Percentiles rank a stretch among this genome's conserved stretches.
phyloP scores from a whole-genome alignment of 768 basidiomycete genomes.

The Psilocybe sp. region DNA sequence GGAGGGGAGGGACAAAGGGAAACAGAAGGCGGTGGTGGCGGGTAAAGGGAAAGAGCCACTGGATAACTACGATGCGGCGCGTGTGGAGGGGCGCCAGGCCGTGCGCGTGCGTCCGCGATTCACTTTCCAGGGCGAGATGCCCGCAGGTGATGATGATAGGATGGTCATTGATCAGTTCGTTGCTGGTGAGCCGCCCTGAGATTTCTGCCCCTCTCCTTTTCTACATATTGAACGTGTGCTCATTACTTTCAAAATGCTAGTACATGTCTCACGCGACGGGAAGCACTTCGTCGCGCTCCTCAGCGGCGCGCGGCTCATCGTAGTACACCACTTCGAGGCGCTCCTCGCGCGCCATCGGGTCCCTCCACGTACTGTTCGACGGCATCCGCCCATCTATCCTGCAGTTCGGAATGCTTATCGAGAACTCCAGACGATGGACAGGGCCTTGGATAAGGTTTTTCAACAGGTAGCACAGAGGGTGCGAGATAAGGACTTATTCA shows the following conservation, averaged over 20 bases:
- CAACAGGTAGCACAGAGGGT: background rate
- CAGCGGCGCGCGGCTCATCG: slow-evolving; percentile 34
- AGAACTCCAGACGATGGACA: too few relatives aligned
- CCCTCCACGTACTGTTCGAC: slow-evolving; percentile 9
- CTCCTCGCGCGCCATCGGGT: slow-evolving; percentile 18
- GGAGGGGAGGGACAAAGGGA: background rate
- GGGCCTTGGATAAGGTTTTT: too few relatives aligned
- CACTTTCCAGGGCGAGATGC: slow-evolving; percentile 7
- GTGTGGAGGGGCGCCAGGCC: slow-evolving; percentile 7
- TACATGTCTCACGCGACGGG: slow-evolving; percentile 48
- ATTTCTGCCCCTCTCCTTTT: background rate
- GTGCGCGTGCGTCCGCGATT: slow-evolving; percentile 12
- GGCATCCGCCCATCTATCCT: background rate
- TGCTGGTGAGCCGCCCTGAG: slow-evolving; percentile 34
- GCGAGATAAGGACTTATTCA: slow-evolving; percentile 23
- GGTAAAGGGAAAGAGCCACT: background rate
- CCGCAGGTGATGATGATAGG: background rate
- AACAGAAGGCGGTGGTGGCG: slow-evolving; percentile 3
- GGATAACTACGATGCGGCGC: background rate
- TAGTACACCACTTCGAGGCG: slow-evolving; percentile 41
- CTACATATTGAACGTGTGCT: background rate
- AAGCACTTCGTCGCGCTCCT: slow-evolving; percentile 42
- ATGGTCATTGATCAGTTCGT: slow-evolving; percentile 40
- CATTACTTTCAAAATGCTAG: slow-evolving; percentile 22
- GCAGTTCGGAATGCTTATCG: too few relatives aligned